Evolutionary conservation across 805 yeast species (phyloP), one percentile per base, ranked within the genome.

Genomic region (Nakazawaea peltata): DNA sequence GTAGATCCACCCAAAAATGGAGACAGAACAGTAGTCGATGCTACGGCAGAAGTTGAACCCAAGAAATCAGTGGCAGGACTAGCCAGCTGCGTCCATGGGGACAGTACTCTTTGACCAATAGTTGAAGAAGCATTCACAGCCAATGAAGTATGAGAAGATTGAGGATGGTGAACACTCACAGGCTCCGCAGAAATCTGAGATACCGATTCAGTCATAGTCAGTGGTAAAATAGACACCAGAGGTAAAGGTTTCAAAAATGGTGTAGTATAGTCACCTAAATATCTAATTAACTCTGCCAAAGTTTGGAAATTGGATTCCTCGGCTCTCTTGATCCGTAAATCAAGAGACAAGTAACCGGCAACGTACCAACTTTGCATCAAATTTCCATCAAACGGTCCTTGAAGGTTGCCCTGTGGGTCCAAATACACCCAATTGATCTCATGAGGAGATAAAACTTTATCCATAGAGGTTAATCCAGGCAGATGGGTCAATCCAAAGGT

Each of bases 331-430:
- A 86, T 59, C 27, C 59, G 57, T 42, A 85, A 60, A 39, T 67
- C 74, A 9, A 61, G 63, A 26, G 60, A 60, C 44, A 84, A 63
- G 56, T 79, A 82, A 2, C 76, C 74, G 28, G 67, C 69, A 7
- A 69, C 49, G 39, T 69, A 74, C 95, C 95, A 85, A 34, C 63
- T 74, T 44, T 82, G 88, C 95, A 85, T 85, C 56, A 69, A 57
- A 18, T 57, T 53, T 2, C 88, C 86, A 31, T 65, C 63, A 56
- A 85, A 85, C 3, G 95, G 95, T 16, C 95, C 95, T 51, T 84
- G 94, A 42, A 74, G 77, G 33, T 57, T 66, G 4, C 82, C 84
- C 27, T 66, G 54, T 0, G 84, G 76, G 53, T 85, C 95, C 36
- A 78, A 58, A 53, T 85, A 85, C 39, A 59, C 59, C 95, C 95